Evolutionary conservation across 169 alveolate species (phyloP).

Genomic region (Babesia caballi): DNA sequence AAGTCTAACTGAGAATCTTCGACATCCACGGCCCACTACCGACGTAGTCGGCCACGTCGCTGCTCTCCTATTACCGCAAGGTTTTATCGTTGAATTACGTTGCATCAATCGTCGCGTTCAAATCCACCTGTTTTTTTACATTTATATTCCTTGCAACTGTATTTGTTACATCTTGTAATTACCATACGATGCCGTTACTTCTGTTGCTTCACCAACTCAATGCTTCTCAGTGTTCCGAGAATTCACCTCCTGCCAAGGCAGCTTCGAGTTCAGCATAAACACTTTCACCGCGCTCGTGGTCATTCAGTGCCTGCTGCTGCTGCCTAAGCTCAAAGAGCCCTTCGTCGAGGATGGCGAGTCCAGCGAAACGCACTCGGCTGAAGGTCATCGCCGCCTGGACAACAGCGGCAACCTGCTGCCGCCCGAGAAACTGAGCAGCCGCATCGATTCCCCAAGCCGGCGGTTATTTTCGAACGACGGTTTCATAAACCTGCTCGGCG

Average conservation of each 20-base stretch:
- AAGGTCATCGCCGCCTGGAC: neutral
- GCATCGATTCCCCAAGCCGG: neutral
- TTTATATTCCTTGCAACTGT: too few relatives aligned
- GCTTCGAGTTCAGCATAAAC: slow-evolving; percentile 25
- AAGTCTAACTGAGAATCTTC: too few relatives aligned
- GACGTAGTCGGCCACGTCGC: too few relatives aligned
- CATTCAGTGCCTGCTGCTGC: slow-evolving; percentile 27
- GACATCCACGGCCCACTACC: too few relatives aligned
- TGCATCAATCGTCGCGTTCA: too few relatives aligned
- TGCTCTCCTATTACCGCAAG: too few relatives aligned
- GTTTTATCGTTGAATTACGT: too few relatives aligned
- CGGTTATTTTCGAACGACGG: neutral
- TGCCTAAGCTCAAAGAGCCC: slow-evolving; percentile 1
- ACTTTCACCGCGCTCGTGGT: slow-evolving; percentile 32
- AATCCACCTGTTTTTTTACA: too few relatives aligned
- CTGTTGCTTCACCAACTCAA: neutral
- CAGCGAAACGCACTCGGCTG: neutral
- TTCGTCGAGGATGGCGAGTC: neutral
- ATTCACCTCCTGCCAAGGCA: slow-evolving; percentile 58
- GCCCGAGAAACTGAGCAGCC: neutral
- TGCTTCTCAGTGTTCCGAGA: slow-evolving; percentile 34
- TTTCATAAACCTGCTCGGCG: neutral
- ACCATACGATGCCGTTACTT: neutral
- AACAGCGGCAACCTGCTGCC: neutral
- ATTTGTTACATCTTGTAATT: neutral